Evolutionary conservation across 306 rosid species (phyloP), one percentile per base, ranked within the genome.

Genomic region (Pueraria montana): DNA sequence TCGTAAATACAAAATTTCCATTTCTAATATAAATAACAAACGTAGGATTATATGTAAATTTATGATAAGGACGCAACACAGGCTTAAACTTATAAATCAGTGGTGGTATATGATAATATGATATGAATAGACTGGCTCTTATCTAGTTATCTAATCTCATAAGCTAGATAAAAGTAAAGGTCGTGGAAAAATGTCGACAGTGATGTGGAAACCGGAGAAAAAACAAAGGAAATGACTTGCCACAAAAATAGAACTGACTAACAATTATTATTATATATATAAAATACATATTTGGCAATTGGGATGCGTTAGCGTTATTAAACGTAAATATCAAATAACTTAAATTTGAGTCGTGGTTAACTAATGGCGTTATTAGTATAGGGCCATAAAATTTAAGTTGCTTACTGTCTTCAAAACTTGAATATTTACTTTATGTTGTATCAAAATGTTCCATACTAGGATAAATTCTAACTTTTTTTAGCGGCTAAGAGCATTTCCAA

Each of bases 111-210:
- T 24, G 66, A 21, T 58, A 53, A 11, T 12, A 5, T 13, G 71
- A 74, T 12, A 55, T 55, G 67, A 77, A 62, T 20, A n/a, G 27
- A 17, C 27, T 27, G 62, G 2, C 14, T 56, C 63, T 56, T 68
- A 53, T 26, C n/a, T n/a, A n/a, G n/a, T 48, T 72, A 26, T 17
- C 59, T 50, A 27, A 27, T 52, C 74, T 18, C 52, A 65, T 18
- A 20, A 49, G 49, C 40, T 7, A n/a, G 34, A 7, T 49, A 65
- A 72, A 72, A 65, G 49, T 13, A n/a, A 78, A 78, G 74, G 27
- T 12, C 3, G 5, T 20, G 53, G 68, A 3, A 72, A 64, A 65
- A n/a, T 32, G 14, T 26, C 1, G 59, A 65, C n/a, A 21, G 16
- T 4, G 65, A 66, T 34, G 26, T n/a, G 48, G 11, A 24, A 2